Evolutionary conservation across 139 green algal genomes (phyloP).

Genomic region (Micromonas commoda): DNA sequence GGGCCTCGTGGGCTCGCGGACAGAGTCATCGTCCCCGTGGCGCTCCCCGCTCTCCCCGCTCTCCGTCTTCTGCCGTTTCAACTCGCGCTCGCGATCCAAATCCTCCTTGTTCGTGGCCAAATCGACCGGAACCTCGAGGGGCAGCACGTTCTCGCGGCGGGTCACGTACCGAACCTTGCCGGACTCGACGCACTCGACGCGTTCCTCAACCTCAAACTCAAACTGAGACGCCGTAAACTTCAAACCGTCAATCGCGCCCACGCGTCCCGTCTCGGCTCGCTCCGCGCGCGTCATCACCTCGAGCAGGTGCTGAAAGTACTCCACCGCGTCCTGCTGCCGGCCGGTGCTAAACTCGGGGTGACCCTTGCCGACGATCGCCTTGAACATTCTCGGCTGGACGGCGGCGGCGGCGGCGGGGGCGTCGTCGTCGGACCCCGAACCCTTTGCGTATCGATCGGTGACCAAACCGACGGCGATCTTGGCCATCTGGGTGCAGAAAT

Average conservation of each 20-base stretch:
- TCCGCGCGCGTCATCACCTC: background rate
- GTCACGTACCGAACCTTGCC: constrained; percentile 51
- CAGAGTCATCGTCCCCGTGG: constrained; percentile 7
- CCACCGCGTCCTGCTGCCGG: constrained; percentile 72
- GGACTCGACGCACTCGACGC: constrained; percentile 46
- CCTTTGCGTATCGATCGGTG: constrained; percentile 37
- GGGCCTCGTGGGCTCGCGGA: constrained; percentile 46
- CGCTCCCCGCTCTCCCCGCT: constrained; percentile 58
- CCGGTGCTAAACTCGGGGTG: constrained; percentile 50
- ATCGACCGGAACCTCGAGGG: constrained; percentile 78
- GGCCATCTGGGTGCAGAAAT: constrained; percentile 65
- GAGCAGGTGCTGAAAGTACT: constrained; percentile 90
- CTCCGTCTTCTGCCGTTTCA: constrained; percentile 43
- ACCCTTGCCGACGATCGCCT: constrained; percentile 67
- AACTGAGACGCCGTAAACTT: constrained; percentile 47
- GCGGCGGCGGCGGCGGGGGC: constrained; percentile 25
- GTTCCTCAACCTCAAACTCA: constrained; percentile 50
- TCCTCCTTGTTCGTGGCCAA: constrained; percentile 66
- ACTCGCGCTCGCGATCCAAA: constrained; percentile 49
- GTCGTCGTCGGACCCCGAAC: constrained; percentile 7
- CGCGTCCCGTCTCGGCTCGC: background rate
- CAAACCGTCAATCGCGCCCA: background rate
- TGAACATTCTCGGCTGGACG: constrained; percentile 74
- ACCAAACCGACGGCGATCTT: constrained; percentile 41
- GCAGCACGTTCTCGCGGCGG: constrained; percentile 50